These are phyloP conservation scores for Domatiomyces catenatus DNA, from an alignment of 2,329 filamentous ascomycete species.

Conservation along the genomic window DNA sequence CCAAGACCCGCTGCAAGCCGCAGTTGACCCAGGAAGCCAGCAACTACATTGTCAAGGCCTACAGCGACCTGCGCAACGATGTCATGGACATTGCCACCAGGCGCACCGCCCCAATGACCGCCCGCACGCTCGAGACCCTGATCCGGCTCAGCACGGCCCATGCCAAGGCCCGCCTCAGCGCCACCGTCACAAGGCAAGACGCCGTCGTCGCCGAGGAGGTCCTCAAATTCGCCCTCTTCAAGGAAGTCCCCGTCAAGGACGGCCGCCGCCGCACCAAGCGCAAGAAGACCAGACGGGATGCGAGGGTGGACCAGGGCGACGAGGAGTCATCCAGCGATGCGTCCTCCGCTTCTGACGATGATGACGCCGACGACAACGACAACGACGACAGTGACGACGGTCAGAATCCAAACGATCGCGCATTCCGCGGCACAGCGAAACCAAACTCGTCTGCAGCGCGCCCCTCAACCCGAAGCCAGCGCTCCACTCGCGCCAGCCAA, in stretches of 20 bases:
- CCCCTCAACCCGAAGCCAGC: slow-evolving; percentile 14
- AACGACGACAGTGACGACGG: slow-evolving; percentile 6
- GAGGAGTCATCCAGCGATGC: slow-evolving; percentile 17
- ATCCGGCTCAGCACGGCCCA: slow-evolving; percentile 95
- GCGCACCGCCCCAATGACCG: slow-evolving; percentile 86
- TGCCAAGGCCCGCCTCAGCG: slow-evolving; percentile 79
- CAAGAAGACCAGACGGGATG: slow-evolving; percentile 54
- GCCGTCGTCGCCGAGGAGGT: slow-evolving; percentile 78
- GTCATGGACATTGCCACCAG: slow-evolving; percentile 89
- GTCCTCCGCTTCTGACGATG: slow-evolving; percentile 19
- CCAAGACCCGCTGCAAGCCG: slow-evolving; percentile 81
- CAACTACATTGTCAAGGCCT: slow-evolving; percentile 79
- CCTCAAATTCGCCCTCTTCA: slow-evolving; percentile 87
- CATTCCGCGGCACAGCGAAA: slow-evolving; percentile 13
- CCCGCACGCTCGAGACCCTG: slow-evolving; percentile 92
- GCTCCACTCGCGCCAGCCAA: slow-evolving; percentile 15
- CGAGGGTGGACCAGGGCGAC: slow-evolving; percentile 40
- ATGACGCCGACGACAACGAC: slow-evolving; percentile 28
- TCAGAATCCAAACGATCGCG: slow-evolving; percentile 6
- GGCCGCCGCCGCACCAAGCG: slow-evolving; percentile 59
- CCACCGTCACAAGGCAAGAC: slow-evolving; percentile 75
- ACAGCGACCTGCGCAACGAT: slow-evolving; percentile 85
- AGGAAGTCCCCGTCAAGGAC: slow-evolving; percentile 61
- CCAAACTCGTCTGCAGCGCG: slow-evolving; percentile 17
- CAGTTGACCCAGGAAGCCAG: slow-evolving; percentile 80